Conservation (phyloP, 2,329 filamentous ascomycete genomes). For the Claviceps maximensis region DNA sequence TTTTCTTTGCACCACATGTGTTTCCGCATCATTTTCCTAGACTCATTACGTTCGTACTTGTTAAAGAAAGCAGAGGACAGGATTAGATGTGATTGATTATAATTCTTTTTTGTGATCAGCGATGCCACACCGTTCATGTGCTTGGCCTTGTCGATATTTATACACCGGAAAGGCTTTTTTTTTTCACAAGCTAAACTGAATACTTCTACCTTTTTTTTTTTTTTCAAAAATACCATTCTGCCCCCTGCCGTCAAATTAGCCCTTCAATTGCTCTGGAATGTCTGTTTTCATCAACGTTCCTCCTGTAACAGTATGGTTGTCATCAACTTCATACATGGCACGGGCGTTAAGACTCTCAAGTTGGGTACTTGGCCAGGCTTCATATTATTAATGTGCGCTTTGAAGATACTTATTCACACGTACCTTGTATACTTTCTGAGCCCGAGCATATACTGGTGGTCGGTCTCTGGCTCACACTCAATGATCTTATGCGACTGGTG, state of each 20-base stretch:
- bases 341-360: conserved; percentile 42
- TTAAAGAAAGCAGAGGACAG: neutral
- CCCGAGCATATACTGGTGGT: conserved; percentile 49
- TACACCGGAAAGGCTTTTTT: neutral
- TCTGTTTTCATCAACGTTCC: conserved; percentile 50
- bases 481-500: conserved; percentile 44
- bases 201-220: neutral
- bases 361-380: conserved; percentile 35
- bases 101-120: too few species aligned
- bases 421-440: conserved; percentile 36
- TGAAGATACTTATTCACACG: conserved; percentile 39
- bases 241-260: conserved; percentile 44
- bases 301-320: conserved; percentile 39
- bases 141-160: neutral
- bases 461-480: conserved; percentile 40
- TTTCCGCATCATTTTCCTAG: too few species aligned
- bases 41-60: neutral
- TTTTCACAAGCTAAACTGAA: neutral
- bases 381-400: conserved; percentile 36
- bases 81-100: too few species aligned
- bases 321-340: conserved; percentile 40
- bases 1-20: neutral
- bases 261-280: conserved; percentile 36
- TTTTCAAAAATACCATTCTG: conserved; percentile 41
- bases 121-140: neutral